Evolutionary conservation across 1,284 basidiomycete genomes (phyloP), one percentile per base, ranked within the genome.

Genomic region (Coniophora puteana): DNA sequence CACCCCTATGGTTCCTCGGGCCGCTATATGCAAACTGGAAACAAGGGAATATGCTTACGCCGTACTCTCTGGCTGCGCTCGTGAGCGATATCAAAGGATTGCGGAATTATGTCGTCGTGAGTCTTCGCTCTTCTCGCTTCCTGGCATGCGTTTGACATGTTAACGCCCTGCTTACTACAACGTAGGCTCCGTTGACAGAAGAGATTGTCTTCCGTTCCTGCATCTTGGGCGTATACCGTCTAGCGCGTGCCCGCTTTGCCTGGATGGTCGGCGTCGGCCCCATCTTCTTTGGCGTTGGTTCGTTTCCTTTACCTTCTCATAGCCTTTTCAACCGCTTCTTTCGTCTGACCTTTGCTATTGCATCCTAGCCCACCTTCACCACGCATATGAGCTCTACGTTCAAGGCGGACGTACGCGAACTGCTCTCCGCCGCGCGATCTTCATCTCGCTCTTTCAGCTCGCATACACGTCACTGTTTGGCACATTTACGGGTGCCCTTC

Each of bases 331-430:
- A n/a, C n/a, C n/a, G n/a, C 7, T n/a, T 31, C n/a, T 8, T 14
- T 20, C 4, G 37, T 38, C 12, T 50, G 25, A 51, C 39, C 36
- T 37, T 17, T n/a, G 28, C 34, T 27, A 33, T 16, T 34, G 34
- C 38, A 92, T n/a, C n/a, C n/a, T n/a, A n/a, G 95, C 95, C 0
- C 95, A 99, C 58, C 65, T 85, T 0, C 95, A 99, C 57, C 95
- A 98, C 53, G 90, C 84, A 12, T 89, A 82, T 73, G 94, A 97
- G 44, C 72, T 70, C 0, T 98, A 82, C 59, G 77, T 83, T 39
- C 74, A 75, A 10, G 75, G 77, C 42, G 92, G 91, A 0, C 67
- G 79, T 24, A 89, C 76, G 0, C 42, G 48, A 4, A 51, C 63
- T 7, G 92, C 93, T 1, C 64, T 86, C 2, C 66, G 80, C 39